Conservation (phyloP, 176 grass and related monocot genomes). For the Phyllostachys edulis region DNA sequence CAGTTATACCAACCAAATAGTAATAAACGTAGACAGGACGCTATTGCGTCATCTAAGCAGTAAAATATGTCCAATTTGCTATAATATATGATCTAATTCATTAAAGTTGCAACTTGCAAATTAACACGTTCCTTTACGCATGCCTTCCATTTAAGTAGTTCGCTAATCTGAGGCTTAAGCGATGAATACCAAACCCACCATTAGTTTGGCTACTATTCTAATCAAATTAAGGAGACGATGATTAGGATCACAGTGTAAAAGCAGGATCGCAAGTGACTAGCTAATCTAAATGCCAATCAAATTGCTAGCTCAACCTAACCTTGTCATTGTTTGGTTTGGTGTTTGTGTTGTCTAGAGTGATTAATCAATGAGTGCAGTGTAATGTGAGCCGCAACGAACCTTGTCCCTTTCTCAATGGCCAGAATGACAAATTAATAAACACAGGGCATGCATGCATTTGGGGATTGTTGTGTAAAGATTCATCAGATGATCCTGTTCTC, state of each 20-base stretch:
- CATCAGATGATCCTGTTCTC: not conserved
- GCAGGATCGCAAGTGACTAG: not conserved
- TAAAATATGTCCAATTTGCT: not conserved
- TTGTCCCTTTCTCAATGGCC: not conserved
- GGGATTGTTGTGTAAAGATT: not conserved
- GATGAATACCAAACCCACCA: conserved; percentile 31
- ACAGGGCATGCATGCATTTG: not conserved
- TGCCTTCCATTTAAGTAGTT: not conserved
- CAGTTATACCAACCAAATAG: not conserved
- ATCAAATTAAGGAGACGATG: not conserved
- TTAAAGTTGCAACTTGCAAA: conserved; percentile 19
- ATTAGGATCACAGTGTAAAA: conserved; percentile 23
- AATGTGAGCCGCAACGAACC: not conserved
- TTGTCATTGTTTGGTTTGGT: conserved; percentile 13
- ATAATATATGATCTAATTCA: not conserved
- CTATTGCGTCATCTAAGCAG: not conserved
- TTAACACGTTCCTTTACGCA: not conserved
- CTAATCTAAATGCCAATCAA: not conserved
- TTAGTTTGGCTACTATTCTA: not conserved
- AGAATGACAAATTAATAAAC: not conserved
- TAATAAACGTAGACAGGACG: not conserved
- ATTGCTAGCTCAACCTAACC: conserved; percentile 13
- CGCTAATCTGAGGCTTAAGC: not conserved
- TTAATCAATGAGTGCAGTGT: not conserved
- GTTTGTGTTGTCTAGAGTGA: conserved; percentile 7